Conservation (phyloP, 345 rosid genomes). For the Eucalyptus erythrocorys region DNA sequence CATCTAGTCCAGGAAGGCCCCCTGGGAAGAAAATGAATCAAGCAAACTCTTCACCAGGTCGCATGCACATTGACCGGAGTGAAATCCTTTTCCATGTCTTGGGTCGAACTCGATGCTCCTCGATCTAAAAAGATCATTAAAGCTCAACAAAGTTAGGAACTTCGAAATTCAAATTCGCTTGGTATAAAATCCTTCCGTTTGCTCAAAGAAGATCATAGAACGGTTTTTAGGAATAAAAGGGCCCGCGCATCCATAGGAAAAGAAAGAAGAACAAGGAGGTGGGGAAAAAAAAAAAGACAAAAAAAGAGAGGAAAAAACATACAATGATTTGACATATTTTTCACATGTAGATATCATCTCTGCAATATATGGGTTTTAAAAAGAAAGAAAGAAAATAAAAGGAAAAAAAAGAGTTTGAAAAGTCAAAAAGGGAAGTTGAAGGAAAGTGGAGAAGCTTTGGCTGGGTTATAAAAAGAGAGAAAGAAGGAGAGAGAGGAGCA, state of each 20-base stretch:
- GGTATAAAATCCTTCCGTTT: too few species aligned
- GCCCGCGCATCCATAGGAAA: neutral
- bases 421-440: too few species aligned
- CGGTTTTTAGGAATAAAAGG: neutral
- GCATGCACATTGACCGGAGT: conserved; percentile 69
- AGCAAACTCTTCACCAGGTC: conserved; percentile 68
- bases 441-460: too few species aligned
- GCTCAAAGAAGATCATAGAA: neutral
- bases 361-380: too few species aligned
- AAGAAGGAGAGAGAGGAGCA: too few species aligned
- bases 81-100: conserved; percentile 50
- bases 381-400: too few species aligned
- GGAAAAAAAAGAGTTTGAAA: too few species aligned
- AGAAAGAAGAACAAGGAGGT: neutral
- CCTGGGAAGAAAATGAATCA: conserved; percentile 66
- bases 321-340: too few species aligned
- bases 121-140: neutral
- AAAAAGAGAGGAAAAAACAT: too few species aligned
- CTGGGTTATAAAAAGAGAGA: too few species aligned
- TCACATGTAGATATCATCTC: neutral
- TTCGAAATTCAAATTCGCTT: neutral
- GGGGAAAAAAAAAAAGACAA: neutral
- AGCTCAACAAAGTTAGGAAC: neutral
- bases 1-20: conserved; percentile 87
- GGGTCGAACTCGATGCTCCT: conserved; percentile 38